A percentile compares a stretch with the other conserved stretches of the same genome.
phyloP scores from a whole-genome alignment of 2,329 filamentous ascomycete genomes.

The Clarireedia hainanense region DNA sequence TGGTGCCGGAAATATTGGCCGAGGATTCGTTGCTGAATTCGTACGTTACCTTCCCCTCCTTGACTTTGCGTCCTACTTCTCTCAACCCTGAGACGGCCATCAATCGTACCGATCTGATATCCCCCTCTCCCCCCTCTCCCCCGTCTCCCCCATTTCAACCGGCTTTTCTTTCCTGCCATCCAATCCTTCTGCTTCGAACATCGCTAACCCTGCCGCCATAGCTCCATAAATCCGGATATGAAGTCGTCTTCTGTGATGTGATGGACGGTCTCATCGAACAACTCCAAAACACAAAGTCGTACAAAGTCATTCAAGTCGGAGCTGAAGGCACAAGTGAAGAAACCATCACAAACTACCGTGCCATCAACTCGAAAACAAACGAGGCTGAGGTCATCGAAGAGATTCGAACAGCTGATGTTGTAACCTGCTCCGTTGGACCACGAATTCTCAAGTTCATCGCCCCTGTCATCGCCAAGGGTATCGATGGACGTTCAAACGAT shows the following conservation, averaged over 20 bases:
- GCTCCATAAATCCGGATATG: conserved; percentile 79
- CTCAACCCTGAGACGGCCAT: not conserved
- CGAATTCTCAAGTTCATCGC: conserved; percentile 96
- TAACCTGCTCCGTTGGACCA: conserved; percentile 95
- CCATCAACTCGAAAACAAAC: conserved; percentile 88
- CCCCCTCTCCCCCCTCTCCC: not conserved
- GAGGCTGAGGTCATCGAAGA: conserved; percentile 75
- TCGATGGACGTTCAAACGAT: conserved; percentile 63
- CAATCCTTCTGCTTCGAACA: not conserved
- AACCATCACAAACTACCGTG: conserved; percentile 89
- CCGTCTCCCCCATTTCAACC: not conserved
- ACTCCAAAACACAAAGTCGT: conserved; percentile 67
- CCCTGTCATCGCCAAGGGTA: conserved; percentile 88
- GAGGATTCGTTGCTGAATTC: conserved; percentile 28
- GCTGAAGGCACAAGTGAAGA: conserved; percentile 72
- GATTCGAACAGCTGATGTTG: conserved; percentile 79
- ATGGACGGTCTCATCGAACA: conserved; percentile 73
- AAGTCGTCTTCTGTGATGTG: conserved; percentile 95
- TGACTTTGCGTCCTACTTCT: not conserved
- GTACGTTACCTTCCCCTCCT: not conserved
- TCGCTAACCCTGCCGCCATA: conserved; percentile 7
- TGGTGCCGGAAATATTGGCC: conserved; percentile 75
- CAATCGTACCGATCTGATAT: not conserved
- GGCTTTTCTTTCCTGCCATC: not conserved
- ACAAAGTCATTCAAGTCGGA: conserved; percentile 90